Percentiles rank a stretch among this genome's conserved stretches.
Conservation (phyloP, 2,329 filamentous ascomycete species). For the Microdochium paspali region DNA sequence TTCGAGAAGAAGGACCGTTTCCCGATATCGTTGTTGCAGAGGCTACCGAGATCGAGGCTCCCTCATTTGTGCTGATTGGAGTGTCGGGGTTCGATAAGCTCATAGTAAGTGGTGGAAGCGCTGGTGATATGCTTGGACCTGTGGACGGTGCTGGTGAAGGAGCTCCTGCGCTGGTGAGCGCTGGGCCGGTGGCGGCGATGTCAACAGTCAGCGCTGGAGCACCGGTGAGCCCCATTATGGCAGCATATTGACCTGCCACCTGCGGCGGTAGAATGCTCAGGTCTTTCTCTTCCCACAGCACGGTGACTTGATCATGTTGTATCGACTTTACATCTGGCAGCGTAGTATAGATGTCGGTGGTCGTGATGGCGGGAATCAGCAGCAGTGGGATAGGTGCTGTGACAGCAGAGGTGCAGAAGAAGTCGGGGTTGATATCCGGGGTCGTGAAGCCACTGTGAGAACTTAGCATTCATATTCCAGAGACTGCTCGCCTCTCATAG, state of each 20-base stretch:
- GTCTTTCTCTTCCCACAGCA: slow-evolving; percentile 16
- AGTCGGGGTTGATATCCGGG: slow-evolving; percentile 7
- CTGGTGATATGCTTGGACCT: neutral
- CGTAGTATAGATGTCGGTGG: slow-evolving; percentile 18
- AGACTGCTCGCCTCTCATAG: neutral
- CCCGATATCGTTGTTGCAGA: neutral
- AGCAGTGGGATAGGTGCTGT: slow-evolving; percentile 17
- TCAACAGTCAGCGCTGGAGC: neutral
- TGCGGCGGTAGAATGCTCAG: slow-evolving; percentile 10
- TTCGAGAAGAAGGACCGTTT: no score
- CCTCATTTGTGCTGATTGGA: neutral
- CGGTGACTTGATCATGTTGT: slow-evolving; percentile 17
- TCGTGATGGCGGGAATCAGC: slow-evolving; percentile 16
- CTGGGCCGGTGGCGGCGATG: neutral
- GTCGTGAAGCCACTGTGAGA: slow-evolving; percentile 15
- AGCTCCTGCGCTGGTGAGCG: neutral
- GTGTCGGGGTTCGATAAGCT: neutral
- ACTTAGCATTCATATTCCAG: neutral
- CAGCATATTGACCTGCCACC: slow-evolving; percentile 12
- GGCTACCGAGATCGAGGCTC: neutral
- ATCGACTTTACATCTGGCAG: slow-evolving; percentile 9
- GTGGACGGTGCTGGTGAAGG: neutral
- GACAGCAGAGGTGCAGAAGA: slow-evolving; percentile 16
- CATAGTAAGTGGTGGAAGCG: neutral
- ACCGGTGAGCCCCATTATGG: slow-evolving; percentile 12